Base-by-base conservation (phyloP, 345 rosid genomes). In the Populus simonii region DNA sequence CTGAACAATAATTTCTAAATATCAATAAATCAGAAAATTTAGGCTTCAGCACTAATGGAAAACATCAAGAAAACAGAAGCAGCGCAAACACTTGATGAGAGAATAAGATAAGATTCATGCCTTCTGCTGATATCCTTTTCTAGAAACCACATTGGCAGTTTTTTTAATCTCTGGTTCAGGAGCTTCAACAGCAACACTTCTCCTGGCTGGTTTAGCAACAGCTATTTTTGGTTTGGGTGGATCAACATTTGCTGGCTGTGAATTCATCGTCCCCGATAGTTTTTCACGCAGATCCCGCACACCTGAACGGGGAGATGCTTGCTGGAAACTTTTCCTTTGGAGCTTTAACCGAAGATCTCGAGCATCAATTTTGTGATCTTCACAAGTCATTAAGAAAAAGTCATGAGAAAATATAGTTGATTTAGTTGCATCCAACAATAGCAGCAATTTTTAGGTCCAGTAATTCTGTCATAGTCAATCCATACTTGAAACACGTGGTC, bases 271-370 rank as follows among this genome's bases (percentile, higher is more conserved):
- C 51, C 99, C 99, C 62, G 98, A 91, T 68, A 96, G 89, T 86
- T 90, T 90, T 79, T 96, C 98, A 25, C 99, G 92, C 69, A 96
- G 85, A 88, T 96, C 99, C 76, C 86, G 79, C 57, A 84, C 89
- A 78, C 85, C 88, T 76, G 86, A 88, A 76, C 86, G 79, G 77
- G 88, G 92, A 55, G 94, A 76, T 53, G 77, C 88, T 29, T 84
- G 85, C 55, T 79, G 87, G 47, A 79, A 73, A 70, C 80, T 84
- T 86, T 81, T 93, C 89, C 76, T 91, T 83, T 92, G 99, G 63
- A 96, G 98, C 90, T 94, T 96, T 82, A 89, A 76, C 67, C 99
- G 93, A 83, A 96, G 97, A 88, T 96, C 99, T 83, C 80, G 91
- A 62, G 87, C 83, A 86, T 84, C 94, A 67, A 88, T 87, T 80